Base-by-base conservation (phyloP, 768 basidiomycete genomes). In the Leccinum imitatum region DNA sequence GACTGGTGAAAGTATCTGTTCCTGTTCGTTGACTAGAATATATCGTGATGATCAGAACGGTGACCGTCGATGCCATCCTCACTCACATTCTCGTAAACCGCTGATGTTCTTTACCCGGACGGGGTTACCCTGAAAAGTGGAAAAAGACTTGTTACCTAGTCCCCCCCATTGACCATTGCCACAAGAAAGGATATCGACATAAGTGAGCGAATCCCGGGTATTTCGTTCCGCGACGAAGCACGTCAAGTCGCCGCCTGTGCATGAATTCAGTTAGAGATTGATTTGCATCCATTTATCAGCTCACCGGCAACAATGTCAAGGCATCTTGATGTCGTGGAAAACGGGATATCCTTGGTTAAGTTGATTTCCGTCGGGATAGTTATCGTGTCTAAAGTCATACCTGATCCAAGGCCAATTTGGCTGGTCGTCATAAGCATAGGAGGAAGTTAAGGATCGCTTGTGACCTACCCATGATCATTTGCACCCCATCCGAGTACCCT, bases 401-500 rank as follows among this genome's bases (percentile, higher is more conserved):
- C 80, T 15, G 78, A 76, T 15, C 91, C 92, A 25, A 93, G 75
- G 46, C 93, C 94, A 50, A 95, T 80, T 76, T 98, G 94, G 27
- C 92, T 91, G 65, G 60, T 44, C 9, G 25, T 25, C 46, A 17
- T 67, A 19, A 59, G 60, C 58, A 21, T 53, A 51, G 5, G 17
- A n/a, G 37, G 44, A 41, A 35, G 21, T 5, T 1, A 46, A 27
- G 17, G 9, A 37, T 25, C 10, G 19, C 31, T 30, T 6, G 15
- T 41, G 14, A 58, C 81, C 54, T 64, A 89, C 89, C 93, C 93
- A 65, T 82, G 89, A 63, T 91, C 87, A 70, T 97, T 96, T 1
- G 91, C 91, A 50, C 95, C 95, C 85, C 91, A 96, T 0, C 87
- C 92, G 19, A 98, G 81, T 10, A 95, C 90, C 56, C 85, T 79